A percentile compares a stretch with the other conserved stretches of the same genome.
Evolutionary conservation across 768 basidiomycete genomes (phyloP).

Genomic region (Agaricus subrufescens): DNA sequence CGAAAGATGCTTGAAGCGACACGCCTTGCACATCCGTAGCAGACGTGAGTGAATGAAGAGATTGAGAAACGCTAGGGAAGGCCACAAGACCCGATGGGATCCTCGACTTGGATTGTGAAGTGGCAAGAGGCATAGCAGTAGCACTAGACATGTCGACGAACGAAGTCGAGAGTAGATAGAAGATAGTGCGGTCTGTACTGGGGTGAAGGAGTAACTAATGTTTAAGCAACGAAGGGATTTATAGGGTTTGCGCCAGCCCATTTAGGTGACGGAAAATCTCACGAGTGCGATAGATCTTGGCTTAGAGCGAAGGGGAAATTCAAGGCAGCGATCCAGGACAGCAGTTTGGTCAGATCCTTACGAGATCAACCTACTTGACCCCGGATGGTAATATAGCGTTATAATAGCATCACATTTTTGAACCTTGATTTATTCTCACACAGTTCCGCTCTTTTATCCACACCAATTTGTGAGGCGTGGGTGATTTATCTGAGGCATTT

Average conservation of each 20-base stretch:
- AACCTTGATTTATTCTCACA: constrained; percentile 1
- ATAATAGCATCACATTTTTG: constrained; percentile 4
- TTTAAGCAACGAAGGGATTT: constrained; percentile 24
- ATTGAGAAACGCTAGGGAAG: constrained; percentile 67
- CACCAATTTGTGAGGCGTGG: constrained; percentile 4
- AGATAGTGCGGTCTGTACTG: constrained; percentile 11
- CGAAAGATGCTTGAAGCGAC: constrained; percentile 67
- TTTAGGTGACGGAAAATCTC: constrained; percentile 24
- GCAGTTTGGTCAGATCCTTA: constrained; percentile 22
- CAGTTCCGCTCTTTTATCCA: neutral
- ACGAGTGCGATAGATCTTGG: constrained; percentile 13
- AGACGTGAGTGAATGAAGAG: constrained; percentile 64
- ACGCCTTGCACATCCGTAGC: constrained; percentile 68
- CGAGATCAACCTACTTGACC: constrained; percentile 14
- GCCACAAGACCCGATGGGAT: constrained; percentile 57
- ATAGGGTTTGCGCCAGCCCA: constrained; percentile 23
- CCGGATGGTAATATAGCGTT: constrained; percentile 8
- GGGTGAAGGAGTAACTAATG: constrained; percentile 21
- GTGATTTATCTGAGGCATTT: constrained; percentile 14
- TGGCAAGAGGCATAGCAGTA: constrained; percentile 14
- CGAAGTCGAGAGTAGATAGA: constrained; percentile 10
- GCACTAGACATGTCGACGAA: constrained; percentile 11
- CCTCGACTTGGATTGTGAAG: constrained; percentile 27
- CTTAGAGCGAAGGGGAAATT: constrained; percentile 21
- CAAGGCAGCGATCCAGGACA: constrained; percentile 24